These are phyloP conservation scores for Cadophora sp. DNA, from an alignment of 2,329 filamentous ascomycete species.

Conservation along the genomic window DNA sequence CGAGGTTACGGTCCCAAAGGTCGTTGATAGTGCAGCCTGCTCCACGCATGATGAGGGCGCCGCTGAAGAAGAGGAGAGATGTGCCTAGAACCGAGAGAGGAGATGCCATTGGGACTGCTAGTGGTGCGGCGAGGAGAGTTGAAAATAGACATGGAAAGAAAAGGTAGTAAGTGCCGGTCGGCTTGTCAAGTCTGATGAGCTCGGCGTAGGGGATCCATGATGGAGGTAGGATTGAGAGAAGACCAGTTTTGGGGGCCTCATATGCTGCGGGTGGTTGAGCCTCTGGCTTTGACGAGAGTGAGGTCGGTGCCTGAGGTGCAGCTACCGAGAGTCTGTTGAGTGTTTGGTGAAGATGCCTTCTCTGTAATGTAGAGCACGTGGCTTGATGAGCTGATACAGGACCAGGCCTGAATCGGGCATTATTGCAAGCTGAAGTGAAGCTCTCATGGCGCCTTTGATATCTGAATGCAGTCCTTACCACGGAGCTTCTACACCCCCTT, in stretches of 20 bases:
- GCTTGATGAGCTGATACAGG: neutral
- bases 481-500: conserved; percentile 17
- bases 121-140: conserved; percentile 78
- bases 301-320: neutral
- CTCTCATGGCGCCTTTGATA: neutral
- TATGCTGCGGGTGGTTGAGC: conserved; percentile 51
- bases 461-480: conserved; percentile 13
- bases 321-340: conserved; percentile 6
- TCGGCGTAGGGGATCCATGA: conserved; percentile 83
- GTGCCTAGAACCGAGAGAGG: conserved; percentile 69
- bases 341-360: conserved; percentile 8
- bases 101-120: conserved; percentile 65
- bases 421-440: neutral
- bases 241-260: conserved; percentile 70
- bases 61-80: conserved; percentile 73
- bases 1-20: conserved; percentile 87
- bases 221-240: conserved; percentile 72
- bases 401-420: neutral
- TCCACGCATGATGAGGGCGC: conserved; percentile 84
- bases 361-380: neutral
- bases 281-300: conserved; percentile 4
- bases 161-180: conserved; percentile 82
- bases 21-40: conserved; percentile 91
- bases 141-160: conserved; percentile 88
- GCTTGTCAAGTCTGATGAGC: conserved; percentile 81